These are phyloP conservation scores for Trifolium repens DNA, from an alignment of 306 rosid genomes.

Conservation along the genomic window DNA sequence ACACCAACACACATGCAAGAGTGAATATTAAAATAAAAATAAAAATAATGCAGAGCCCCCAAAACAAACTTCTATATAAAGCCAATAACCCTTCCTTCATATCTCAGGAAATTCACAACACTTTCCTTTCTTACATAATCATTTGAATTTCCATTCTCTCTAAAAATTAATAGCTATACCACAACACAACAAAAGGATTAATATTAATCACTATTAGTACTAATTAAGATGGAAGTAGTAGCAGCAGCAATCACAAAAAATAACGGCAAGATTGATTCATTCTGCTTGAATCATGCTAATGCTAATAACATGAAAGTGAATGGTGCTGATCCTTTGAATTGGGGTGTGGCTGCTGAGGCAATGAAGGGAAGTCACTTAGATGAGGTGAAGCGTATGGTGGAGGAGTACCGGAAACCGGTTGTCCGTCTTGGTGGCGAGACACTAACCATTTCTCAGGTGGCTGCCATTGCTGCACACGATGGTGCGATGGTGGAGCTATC, in stretches of 20 bases:
- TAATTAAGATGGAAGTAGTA: slow-evolving; percentile 45
- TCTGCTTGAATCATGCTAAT: slow-evolving; percentile 39
- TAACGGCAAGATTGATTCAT: slow-evolving; percentile 43
- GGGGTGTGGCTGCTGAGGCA: slow-evolving; percentile 74
- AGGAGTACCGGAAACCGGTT: slow-evolving; percentile 65
- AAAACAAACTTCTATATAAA: slow-evolving; percentile 46
- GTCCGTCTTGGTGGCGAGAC: slow-evolving; percentile 74
- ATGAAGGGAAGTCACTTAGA: slow-evolving; percentile 79
- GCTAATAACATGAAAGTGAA: neutral
- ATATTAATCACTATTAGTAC: neutral
- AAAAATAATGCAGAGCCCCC: neutral
- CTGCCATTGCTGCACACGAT: slow-evolving; percentile 62
- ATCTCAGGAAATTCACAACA: slow-evolving; percentile 41
- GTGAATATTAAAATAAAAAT: neutral
- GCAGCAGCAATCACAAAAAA: slow-evolving; percentile 35
- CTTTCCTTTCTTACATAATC: slow-evolving; percentile 27
- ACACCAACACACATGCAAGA: slow-evolving; percentile 13
- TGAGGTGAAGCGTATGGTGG: slow-evolving; percentile 91
- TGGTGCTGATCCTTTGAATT: slow-evolving; percentile 61
- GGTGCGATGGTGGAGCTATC: slow-evolving; percentile 65
- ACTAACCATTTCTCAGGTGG: slow-evolving; percentile 82
- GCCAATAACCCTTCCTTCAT: slow-evolving; percentile 6
- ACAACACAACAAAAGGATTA: neutral
- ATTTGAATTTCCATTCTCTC: neutral
- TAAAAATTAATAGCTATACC: too few relatives aligned